Evolutionary conservation across 352 stramenopile genomes (phyloP), one percentile per base, ranked within the genome.

Genomic region (Thalassiosira oceanica): DNA sequence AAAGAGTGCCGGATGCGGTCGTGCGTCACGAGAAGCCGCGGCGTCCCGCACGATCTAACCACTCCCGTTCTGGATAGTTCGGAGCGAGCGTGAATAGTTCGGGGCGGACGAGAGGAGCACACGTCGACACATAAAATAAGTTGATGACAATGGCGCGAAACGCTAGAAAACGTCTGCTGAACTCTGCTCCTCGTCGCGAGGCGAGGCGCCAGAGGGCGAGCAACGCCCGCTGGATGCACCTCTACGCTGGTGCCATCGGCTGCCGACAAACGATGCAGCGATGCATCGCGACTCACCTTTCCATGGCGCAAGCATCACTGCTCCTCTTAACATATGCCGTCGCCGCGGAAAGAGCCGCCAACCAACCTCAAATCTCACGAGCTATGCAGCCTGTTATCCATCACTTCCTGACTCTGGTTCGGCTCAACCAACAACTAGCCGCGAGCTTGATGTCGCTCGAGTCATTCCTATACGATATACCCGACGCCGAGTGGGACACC

Each of bases 401-500:
- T 39, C 31, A 39, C 8, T n/a, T 39, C 31, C 8, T 39, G n/a
- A n/a, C 31, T 13, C 8, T 13, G n/a, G n/a, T 39, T n/a, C 8
- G 8, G 31, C 8, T 39, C 31, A 39, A 39, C n/a, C 8, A 8
- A 13, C 31, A 39, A n/a, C 31, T 13, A 13, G 31, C n/a, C n/a
- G 31, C 31, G n/a, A 8, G n/a, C 8, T 39, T 39, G 31, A 39
- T 39, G 31, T n/a, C 8, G n/a, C 8, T n/a, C 31, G 31, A 39
- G 8, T 13, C 8, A 8, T n/a, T 39, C n/a, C 31, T 39, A 8
- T 39, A 35, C n/a, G 53, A 62, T 27, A 62, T 62, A 24, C 53
- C 53, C 3, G 20, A 27, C 6, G 20, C 26, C 1, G 37, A 62
- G 16, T 62, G 18, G 21, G 16, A 28, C 10, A 18, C 31, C 4